A percentile compares a stretch with the other conserved stretches of the same genome.
phyloP scores from a whole-genome alignment of 441 rosid species.

The Cnidoscolus chayamansa region DNA sequence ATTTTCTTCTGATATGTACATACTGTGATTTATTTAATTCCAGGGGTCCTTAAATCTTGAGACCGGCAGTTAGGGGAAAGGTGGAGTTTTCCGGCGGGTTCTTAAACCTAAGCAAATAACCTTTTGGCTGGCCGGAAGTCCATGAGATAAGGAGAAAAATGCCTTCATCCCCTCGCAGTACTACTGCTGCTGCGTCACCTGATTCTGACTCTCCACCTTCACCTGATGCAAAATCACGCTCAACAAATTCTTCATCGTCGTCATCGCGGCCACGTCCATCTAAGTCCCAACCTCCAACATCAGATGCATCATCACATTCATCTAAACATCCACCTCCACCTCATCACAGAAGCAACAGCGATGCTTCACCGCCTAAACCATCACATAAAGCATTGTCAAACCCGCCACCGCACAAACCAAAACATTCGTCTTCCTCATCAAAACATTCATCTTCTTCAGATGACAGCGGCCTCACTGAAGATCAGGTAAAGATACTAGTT shows the following conservation, averaged over 20 bases:
- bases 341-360: too few species aligned
- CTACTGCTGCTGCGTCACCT: conserved; percentile 29
- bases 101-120: neutral
- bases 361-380: conserved; percentile 19
- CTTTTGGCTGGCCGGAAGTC: conserved; percentile 30
- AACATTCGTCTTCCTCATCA: conserved; percentile 12
- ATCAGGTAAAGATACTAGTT: conserved; percentile 30
- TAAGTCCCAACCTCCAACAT: too few species aligned
- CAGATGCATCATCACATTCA: neutral
- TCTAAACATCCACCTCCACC: conserved; percentile 8
- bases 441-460: conserved; percentile 13
- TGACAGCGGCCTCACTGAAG: conserved; percentile 9
- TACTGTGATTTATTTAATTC: neutral
- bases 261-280: too few species aligned
- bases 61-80: conserved; percentile 37
- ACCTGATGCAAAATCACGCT: neutral
- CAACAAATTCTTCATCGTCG: too few species aligned
- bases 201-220: conserved; percentile 26
- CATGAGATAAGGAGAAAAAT: conserved; percentile 14
- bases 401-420: conserved; percentile 13
- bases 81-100: conserved; percentile 35
- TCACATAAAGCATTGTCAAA: conserved; percentile 19
- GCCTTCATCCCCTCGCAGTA: conserved; percentile 8
- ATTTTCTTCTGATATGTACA: neutral
- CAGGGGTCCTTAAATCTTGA: conserved; percentile 35